Evolutionary conservation across 352 stramenopile species (phyloP).

Genomic region (Globisporangium barbulae): DNA sequence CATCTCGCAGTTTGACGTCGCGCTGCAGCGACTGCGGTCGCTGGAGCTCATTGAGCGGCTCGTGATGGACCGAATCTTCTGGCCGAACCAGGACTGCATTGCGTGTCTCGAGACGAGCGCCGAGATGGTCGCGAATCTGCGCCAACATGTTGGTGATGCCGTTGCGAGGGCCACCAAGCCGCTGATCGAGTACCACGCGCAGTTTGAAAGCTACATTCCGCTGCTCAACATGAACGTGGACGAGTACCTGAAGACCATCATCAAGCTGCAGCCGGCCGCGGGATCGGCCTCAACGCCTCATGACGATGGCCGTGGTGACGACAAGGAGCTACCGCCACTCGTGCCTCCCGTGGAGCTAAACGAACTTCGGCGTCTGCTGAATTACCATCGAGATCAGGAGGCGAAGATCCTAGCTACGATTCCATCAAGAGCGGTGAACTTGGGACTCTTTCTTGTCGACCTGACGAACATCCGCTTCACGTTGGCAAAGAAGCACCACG

Average conservation of each 20-base stretch:
- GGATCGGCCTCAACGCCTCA: constrained; percentile 23
- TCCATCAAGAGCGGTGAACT: constrained; percentile 57
- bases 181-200: constrained; percentile 70
- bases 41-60: constrained; percentile 90
- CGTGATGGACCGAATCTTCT: constrained; percentile 95
- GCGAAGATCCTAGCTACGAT: constrained; percentile 64
- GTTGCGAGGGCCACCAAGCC: constrained; percentile 47
- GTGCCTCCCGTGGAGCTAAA: constrained; percentile 69
- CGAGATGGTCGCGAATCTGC: constrained; percentile 54
- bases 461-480: constrained; percentile 75
- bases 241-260: constrained; percentile 69
- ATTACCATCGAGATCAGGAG: constrained; percentile 66
- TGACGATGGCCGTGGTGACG: constrained; percentile 24
- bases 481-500: constrained; percentile 73
- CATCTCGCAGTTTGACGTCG: constrained; percentile 76
- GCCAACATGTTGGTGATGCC: constrained; percentile 41
- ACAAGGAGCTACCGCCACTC: constrained; percentile 42
- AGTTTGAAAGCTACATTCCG: constrained; percentile 84
- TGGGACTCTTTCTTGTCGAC: constrained; percentile 79
- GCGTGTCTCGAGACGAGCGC: constrained; percentile 68
- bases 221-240: constrained; percentile 91
- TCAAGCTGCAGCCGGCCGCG: constrained; percentile 34
- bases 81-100: constrained; percentile 91
- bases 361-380: constrained; percentile 61
- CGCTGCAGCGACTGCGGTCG: constrained; percentile 74